These are phyloP conservation scores for Boletus semigastroideus DNA, from an alignment of 1,284 basidiomycete genomes.

Conservation along the genomic window DNA sequence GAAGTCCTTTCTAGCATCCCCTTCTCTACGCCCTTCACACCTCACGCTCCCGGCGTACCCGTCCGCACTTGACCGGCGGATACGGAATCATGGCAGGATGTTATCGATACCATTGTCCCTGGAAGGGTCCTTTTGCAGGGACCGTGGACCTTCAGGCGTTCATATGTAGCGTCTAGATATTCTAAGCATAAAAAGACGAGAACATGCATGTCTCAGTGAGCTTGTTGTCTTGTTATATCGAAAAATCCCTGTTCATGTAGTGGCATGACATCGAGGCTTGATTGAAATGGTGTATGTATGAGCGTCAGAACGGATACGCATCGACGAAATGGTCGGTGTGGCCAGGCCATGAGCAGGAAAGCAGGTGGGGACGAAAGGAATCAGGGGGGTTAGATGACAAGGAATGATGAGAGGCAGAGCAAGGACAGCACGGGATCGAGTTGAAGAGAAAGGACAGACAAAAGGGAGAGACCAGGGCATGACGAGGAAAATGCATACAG, in stretches of 20 bases:
- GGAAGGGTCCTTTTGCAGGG: neutral
- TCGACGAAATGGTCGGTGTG: slow-evolving; percentile 1
- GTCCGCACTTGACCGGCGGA: slow-evolving; percentile 1
- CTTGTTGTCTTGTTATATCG: slow-evolving; percentile 1
- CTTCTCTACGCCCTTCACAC: neutral
- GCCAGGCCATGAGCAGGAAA: slow-evolving; percentile 5
- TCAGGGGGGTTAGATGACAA: slow-evolving; percentile 13
- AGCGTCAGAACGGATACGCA: slow-evolving; percentile 7
- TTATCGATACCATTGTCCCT: neutral
- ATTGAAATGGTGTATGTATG: slow-evolving; percentile 3
- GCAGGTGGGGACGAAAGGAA: slow-evolving; percentile 2
- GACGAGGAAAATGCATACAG: slow-evolving; percentile 14
- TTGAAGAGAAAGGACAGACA: slow-evolving; percentile 15
- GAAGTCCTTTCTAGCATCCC: neutral
- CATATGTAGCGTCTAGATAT: neutral
- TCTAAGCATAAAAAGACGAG: neutral
- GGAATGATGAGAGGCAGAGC: slow-evolving; percentile 11
- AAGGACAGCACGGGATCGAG: slow-evolving; percentile 6
- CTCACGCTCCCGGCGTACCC: slow-evolving; percentile 2
- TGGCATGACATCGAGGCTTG: slow-evolving; percentile 1
- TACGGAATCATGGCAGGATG: neutral
- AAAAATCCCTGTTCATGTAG: neutral
- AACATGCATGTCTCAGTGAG: neutral
- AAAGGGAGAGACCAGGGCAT: slow-evolving; percentile 11
- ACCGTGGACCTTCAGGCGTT: slow-evolving; percentile 1